These are phyloP conservation scores for Mycena pura DNA, from an alignment of 768 basidiomycete species.

Conservation along the genomic window DNA sequence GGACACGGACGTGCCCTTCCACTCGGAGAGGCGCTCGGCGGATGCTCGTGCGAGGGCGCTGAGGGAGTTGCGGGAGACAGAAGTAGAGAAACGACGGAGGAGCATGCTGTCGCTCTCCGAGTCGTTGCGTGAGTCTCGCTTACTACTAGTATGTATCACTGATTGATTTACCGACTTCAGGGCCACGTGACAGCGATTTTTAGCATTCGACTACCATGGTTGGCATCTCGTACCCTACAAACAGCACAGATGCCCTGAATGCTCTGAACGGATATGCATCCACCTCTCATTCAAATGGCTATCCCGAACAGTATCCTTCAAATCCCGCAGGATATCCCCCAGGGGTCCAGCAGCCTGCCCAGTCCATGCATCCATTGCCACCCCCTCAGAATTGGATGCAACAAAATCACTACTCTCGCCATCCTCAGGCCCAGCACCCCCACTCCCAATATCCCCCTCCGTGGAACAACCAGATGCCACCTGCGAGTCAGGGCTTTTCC, in stretches of 20 bases:
- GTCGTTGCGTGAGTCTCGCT: neutral
- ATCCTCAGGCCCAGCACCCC: conserved; percentile 40
- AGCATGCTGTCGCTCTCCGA: too few species aligned
- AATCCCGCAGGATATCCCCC: neutral
- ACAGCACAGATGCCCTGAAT: neutral
- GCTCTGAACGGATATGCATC: neutral
- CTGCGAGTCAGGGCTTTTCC: conserved; percentile 33
- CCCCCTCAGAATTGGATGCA: conserved; percentile 19
- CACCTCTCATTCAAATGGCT: neutral
- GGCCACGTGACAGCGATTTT: neutral
- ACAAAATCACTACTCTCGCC: conserved; percentile 29
- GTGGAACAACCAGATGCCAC: conserved; percentile 43
- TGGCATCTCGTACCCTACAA: conserved; percentile 10
- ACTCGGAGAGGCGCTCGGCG: conserved; percentile 77
- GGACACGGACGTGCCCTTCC: conserved; percentile 86
- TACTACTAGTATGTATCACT: too few species aligned
- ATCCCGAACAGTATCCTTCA: neutral
- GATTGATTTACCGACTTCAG: too few species aligned
- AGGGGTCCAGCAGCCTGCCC: conserved; percentile 5
- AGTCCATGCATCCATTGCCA: conserved; percentile 25
- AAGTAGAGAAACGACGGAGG: conserved; percentile 47
- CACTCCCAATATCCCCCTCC: conserved; percentile 36
- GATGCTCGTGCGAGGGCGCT: conserved; percentile 61
- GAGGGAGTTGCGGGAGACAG: conserved; percentile 54
- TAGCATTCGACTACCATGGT: too few species aligned